Evolutionary conservation across 2,329 filamentous ascomycete species (phyloP), one percentile per base, ranked within the genome.

Genomic region (Botrytis aclada): DNA sequence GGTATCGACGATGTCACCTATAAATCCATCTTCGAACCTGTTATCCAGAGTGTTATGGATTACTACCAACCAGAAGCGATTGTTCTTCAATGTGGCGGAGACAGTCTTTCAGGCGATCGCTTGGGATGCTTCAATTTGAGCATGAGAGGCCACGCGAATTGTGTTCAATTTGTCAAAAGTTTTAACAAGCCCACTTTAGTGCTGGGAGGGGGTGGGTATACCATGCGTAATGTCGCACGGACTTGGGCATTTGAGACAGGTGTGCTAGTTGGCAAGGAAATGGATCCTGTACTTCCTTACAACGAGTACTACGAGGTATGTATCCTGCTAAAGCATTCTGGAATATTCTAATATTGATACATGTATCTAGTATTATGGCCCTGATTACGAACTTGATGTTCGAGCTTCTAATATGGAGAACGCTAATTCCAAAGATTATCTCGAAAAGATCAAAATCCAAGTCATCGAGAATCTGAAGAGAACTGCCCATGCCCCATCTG

Each of bases 211-310:
- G 96, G 96, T 76, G 96, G 96, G 65, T 99, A 99, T 83, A 99
- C 96, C 1, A 97, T 97, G 83, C 92, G 96, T 75, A 99, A 99
- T 77, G 96, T 99, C 18, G 95, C 96, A 29, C 92, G 96, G 67
- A 96, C 95, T 8, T 99, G 96, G 96, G 95, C 95, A 10, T 97
- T 95, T 81, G 96, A 99, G 83, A 99, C 96, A 1, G 95, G 95
- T 76, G 88, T 94, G 73, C 87, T 98, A 14, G 93, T 98, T 32
- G 93, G 93, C 41, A 89, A 95, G 74, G 88, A 93, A 43, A 93
- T 98, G 87, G 87, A 89, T 18, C 87, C 92, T 8, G 90, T 93
- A n/a, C 86, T 98, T 58, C 95, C 95, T 0, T 98, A 94, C 82
- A 98, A 97, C 76, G 95, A 98, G 84, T 98, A 98, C 82, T 98